A percentile compares a stretch with the other conserved stretches of the same genome.
These are phyloP conservation scores for Xylariales sp. DNA, from an alignment of 2,329 filamentous ascomycete species.

Conservation along the genomic window DNA sequence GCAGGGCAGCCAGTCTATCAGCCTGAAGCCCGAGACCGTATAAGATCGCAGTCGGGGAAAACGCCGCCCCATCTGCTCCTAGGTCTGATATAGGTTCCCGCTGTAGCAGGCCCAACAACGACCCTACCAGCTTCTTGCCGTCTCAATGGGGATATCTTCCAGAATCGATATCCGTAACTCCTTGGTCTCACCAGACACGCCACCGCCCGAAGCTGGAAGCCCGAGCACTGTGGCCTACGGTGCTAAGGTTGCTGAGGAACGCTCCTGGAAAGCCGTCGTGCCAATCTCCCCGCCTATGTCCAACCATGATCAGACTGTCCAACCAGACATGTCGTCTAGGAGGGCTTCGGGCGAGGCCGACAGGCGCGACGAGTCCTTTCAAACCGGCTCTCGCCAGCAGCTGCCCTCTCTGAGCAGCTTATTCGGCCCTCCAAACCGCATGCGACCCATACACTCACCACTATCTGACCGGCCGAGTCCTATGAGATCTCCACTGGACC, in stretches of 20 bases:
- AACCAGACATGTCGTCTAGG: conserved; percentile 37
- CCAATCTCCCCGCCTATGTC: conserved; percentile 54
- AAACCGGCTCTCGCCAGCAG: conserved; percentile 36
- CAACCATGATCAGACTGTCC: conserved; percentile 47
- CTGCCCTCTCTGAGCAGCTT: conserved; percentile 54
- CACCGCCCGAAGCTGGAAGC: conserved; percentile 49
- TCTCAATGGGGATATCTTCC: conserved; percentile 53
- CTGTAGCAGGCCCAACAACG: conserved; percentile 6
- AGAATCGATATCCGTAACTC: conserved; percentile 45
- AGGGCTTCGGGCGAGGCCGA: conserved; percentile 33
- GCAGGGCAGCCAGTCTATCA: background rate
- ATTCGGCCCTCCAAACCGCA: conserved; percentile 44
- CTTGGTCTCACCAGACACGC: conserved; percentile 46
- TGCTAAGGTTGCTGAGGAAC: conserved; percentile 40
- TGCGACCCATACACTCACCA: conserved; percentile 40
- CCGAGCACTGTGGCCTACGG: conserved; percentile 44
- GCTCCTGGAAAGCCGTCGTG: conserved; percentile 37
- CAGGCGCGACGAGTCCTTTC: conserved; percentile 26
- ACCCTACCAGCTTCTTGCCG: conserved; percentile 14
- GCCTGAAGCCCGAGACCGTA: background rate
- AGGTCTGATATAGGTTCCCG: too few relatives aligned
- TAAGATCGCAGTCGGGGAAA: background rate
- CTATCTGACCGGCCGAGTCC: conserved; percentile 39
- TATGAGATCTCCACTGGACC: conserved; percentile 43
- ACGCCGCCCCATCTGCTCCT: background rate